phyloP scores from a whole-genome alignment of 169 alveolate species.

The Plasmodium falciparum region DNA sequence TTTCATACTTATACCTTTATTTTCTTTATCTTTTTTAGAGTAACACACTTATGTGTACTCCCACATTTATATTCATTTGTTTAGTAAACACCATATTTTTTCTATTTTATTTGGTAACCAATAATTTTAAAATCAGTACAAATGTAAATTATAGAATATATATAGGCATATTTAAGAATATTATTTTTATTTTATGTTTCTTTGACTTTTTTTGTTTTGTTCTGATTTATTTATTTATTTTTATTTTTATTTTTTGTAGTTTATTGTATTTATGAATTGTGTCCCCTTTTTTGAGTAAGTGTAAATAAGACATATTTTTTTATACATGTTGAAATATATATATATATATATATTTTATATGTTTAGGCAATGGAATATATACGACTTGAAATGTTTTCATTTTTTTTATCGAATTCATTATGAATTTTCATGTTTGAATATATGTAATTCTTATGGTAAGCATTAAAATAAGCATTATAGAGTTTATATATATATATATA shows the following conservation, averaged over 20 bases:
- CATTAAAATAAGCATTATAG: background rate
- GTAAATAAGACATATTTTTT: constrained; percentile 9
- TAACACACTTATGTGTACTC: background rate
- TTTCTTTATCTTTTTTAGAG: constrained; percentile 31
- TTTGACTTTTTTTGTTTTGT: background rate
- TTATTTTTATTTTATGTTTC: no score
- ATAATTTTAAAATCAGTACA: background rate
- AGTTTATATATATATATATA: background rate
- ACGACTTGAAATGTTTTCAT: constrained; percentile 31
- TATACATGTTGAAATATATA: background rate
- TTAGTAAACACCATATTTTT: constrained; percentile 15
- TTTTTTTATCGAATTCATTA: constrained; percentile 31
- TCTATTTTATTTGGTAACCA: constrained; percentile 44
- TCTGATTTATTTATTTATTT: background rate
- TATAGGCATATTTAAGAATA: background rate
- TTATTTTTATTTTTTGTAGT: constrained; percentile 15
- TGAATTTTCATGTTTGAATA: constrained; percentile 27
- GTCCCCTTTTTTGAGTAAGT: constrained; percentile 68
- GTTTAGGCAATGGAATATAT: constrained; percentile 51
- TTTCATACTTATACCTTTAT: constrained; percentile 4
- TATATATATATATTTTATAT: background rate
- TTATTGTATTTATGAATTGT: constrained; percentile 47
- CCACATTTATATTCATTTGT: constrained; percentile 24
- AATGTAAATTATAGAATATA: background rate
- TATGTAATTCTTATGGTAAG: constrained; percentile 74